phyloP scores from a whole-genome alignment of 257 asterid species.

The Solanum tacnaense region DNA sequence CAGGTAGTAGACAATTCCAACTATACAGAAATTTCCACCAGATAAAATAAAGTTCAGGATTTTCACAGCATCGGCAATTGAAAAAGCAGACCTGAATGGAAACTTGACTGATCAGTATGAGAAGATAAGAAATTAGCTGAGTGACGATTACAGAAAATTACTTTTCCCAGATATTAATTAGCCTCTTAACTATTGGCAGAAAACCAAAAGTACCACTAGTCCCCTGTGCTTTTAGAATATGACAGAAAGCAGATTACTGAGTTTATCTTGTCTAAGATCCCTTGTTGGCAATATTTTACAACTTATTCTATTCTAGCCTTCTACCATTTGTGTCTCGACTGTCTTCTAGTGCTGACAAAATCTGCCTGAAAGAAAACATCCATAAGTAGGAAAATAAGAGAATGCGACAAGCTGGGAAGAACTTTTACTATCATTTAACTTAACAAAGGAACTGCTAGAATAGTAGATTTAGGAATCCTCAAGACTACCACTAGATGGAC shows the following conservation, averaged over 20 bases:
- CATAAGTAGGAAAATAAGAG: not conserved
- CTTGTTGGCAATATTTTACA: not conserved
- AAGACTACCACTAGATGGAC: not conserved
- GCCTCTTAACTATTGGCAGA: not conserved
- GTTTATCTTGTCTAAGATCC: not conserved
- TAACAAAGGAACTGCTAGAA: not conserved
- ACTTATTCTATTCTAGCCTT: not conserved
- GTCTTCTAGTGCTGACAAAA: not conserved
- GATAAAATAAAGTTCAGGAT: not conserved
- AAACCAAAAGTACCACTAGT: not conserved
- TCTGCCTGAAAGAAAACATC: not conserved
- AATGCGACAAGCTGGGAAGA: not conserved
- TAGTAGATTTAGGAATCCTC: not conserved
- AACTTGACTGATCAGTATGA: not conserved
- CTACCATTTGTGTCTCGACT: not conserved
- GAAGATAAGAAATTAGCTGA: not conserved
- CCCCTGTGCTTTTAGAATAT: not conserved
- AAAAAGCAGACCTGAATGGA: not conserved
- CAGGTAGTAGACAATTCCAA: not conserved
- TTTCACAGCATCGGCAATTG: not conserved
- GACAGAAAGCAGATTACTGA: not conserved
- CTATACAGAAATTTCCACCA: not conserved
- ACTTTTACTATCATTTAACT: not conserved
- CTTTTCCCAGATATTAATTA: not conserved
- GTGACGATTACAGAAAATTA: not conserved